These are phyloP conservation scores for Fusarium nodosum DNA, from an alignment of 2,329 filamentous ascomycete species.

Conservation along the genomic window DNA sequence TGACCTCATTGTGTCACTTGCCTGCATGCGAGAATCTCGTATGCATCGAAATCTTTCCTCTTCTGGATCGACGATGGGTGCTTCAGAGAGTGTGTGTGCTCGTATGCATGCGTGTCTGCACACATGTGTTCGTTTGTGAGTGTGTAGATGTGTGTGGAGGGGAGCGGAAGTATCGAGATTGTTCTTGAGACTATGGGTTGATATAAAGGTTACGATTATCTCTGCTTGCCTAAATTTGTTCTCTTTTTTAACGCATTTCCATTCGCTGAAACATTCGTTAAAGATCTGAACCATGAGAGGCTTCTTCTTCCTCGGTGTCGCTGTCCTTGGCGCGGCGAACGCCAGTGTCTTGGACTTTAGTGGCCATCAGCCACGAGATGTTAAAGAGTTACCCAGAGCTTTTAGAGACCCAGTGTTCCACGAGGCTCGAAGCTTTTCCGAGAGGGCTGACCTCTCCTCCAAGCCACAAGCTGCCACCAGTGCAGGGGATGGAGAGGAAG, in stretches of 20 bases:
- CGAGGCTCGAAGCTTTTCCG: not conserved
- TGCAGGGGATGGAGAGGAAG: not conserved
- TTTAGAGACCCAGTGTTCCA: not conserved
- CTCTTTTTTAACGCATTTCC: not conserved
- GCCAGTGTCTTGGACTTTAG: conserved; percentile 18
- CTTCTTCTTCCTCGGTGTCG: conserved; percentile 30
- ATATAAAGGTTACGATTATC: not conserved
- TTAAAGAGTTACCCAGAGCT: not conserved
- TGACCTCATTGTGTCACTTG: conserved; percentile 25
- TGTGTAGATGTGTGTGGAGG: no score
- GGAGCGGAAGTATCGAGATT: not conserved
- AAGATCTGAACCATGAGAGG: conserved; percentile 27
- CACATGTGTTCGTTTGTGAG: not conserved
- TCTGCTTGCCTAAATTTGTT: not conserved
- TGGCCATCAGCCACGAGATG: not conserved
- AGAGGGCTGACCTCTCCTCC: not conserved
- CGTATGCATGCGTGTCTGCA: not conserved
- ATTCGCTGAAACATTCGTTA: conserved; percentile 24
- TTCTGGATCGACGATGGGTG: not conserved
- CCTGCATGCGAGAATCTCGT: conserved; percentile 24
- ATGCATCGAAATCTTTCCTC: not conserved
- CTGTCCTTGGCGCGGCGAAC: conserved; percentile 24
- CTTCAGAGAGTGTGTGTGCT: not conserved
- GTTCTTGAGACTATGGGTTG: no score
- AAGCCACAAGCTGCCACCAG: conserved; percentile 1